These are phyloP conservation scores for Beauveria asiatica DNA, from an alignment of 2,329 filamentous ascomycete genomes.

Conservation along the genomic window DNA sequence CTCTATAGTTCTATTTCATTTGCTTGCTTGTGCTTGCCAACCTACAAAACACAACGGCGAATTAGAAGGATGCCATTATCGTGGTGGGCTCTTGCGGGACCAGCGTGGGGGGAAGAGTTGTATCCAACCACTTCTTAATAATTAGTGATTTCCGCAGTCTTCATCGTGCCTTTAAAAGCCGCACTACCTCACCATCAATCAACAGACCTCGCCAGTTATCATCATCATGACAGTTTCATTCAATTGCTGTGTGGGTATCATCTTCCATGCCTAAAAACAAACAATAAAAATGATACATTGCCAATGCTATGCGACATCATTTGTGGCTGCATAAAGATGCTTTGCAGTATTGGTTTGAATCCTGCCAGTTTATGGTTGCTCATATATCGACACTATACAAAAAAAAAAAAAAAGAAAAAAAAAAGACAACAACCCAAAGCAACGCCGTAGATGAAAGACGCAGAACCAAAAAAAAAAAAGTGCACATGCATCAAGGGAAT, in stretches of 20 bases:
- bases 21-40: too few relatives aligned
- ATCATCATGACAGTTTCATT: neutral
- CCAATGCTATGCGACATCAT: neutral
- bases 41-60: too few relatives aligned
- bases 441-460: neutral
- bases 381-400: slow-evolving; percentile 5
- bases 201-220: too few relatives aligned
- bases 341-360: neutral
- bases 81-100: too few relatives aligned
- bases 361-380: neutral
- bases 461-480: neutral
- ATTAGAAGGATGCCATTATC: too few relatives aligned
- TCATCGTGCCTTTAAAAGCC: too few relatives aligned
- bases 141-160: too few relatives aligned
- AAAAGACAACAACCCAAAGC: neutral
- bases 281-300: neutral
- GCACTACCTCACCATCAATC: neutral
- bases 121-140: too few relatives aligned
- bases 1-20: too few relatives aligned
- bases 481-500: neutral
- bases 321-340: neutral
- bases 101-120: too few relatives aligned
- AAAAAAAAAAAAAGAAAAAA: neutral
- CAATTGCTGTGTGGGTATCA: slow-evolving; percentile 1
- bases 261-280: neutral